These are phyloP conservation scores for Aspergillus nomiae DNA, from an alignment of 2,329 filamentous ascomycete species.

Conservation along the genomic window DNA sequence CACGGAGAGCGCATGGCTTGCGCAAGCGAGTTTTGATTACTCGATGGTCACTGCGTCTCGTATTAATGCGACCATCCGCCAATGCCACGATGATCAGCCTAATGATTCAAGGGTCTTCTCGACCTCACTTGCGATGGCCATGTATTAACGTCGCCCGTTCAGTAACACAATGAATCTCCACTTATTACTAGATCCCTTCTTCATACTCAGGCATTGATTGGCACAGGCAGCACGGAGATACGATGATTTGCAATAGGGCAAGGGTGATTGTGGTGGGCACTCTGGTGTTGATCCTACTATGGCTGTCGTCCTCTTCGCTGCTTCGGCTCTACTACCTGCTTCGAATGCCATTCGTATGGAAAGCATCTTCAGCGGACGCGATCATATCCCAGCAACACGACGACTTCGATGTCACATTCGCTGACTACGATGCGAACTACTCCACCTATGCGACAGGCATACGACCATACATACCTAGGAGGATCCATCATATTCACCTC, in stretches of 20 bases:
- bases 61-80: background rate
- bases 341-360: constrained; percentile 15
- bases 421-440: background rate
- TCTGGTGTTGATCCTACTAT: background rate
- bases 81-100: background rate
- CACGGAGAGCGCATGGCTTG: too few species aligned
- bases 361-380: background rate
- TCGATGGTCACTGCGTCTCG: background rate
- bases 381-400: constrained; percentile 8
- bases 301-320: background rate
- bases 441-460: background rate
- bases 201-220: background rate
- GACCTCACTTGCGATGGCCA: background rate
- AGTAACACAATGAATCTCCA: background rate
- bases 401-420: constrained; percentile 13
- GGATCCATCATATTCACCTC: constrained; percentile 19
- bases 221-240: background rate
- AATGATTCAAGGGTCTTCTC: background rate
- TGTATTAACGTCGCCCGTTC: background rate
- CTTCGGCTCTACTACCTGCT: constrained; percentile 7
- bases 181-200: background rate
- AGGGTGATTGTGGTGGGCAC: background rate
- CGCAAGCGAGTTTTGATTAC: background rate
- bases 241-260: background rate
- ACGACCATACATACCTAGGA: background rate